Evolutionary conservation across 192 early-diverging fungal species (phyloP).

Genomic region (Mortierella claussenii): DNA sequence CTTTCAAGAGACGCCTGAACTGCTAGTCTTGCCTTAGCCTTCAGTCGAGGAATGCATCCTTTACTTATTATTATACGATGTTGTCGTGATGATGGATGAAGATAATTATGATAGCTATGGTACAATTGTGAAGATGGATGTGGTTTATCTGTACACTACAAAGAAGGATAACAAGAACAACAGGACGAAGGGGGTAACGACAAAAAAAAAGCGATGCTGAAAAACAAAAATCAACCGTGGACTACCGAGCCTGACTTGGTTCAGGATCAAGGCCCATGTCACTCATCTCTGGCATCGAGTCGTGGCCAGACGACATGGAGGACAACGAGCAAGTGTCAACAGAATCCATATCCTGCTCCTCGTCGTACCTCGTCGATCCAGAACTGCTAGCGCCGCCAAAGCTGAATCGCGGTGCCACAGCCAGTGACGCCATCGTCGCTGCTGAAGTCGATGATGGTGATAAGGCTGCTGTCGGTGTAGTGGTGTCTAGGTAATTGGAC

Average conservation of each 20-base stretch:
- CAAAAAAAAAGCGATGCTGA: no score
- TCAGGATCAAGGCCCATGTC: conserved; percentile 17
- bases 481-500: background rate
- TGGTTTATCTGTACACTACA: background rate
- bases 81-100: no score
- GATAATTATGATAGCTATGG: background rate
- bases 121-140: background rate
- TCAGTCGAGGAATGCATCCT: no score
- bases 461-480: background rate
- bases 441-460: background rate
- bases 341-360: conserved; percentile 51
- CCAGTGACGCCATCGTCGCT: background rate
- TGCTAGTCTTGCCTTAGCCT: no score
- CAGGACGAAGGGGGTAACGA: no score
- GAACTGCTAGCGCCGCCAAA: conserved; percentile 15
- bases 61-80: no score
- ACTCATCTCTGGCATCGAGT: conserved; percentile 44
- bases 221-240: background rate
- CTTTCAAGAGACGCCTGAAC: no score
- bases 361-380: conserved; percentile 36
- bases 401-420: background rate
- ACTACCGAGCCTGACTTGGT: background rate
- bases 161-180: conserved; percentile 5
- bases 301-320: conserved; percentile 51
- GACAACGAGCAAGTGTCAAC: conserved; percentile 44